Base-by-base conservation (phyloP, 2,329 filamentous ascomycete genomes). In the Neofusicoccum laricinum region DNA sequence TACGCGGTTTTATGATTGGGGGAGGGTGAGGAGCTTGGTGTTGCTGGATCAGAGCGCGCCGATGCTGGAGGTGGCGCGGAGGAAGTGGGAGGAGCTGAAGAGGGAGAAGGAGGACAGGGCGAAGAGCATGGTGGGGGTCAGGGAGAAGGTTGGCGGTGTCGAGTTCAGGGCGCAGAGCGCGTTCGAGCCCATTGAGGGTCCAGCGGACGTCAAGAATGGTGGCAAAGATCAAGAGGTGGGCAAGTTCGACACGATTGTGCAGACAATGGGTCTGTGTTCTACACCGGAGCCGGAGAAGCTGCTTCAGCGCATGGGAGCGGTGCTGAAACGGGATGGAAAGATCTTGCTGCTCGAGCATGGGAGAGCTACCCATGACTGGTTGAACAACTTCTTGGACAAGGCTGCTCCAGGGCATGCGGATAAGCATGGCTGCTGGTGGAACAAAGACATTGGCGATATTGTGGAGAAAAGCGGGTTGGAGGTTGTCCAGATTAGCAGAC, bases 211-310 rank as follows among this genome's bases (percentile, higher is more conserved):
- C 10, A 62, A 51, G 15, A 3, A 32, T 1, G 11, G 21, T n/a
- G 19, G 15, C 2, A 43, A 41, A 7, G 50, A 14, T 8, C 51
- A 43, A 12, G 61, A 43, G 43, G 34, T 8, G 32, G 63, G 45
- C 15, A 41, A 51, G 21, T 84, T 81, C 69, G 80, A 82, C 63
- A 82, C 80, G 1, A 79, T 84, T 43, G 71, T 84, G 50, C 81
- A 84, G 70, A 82, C 81, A 2, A 82, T 83, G 80, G 81, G 81
- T 5, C 71, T 84, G 7, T 84, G 81, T 72, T 82, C 79, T 40
- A 83, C 80, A 30, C 71, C 77, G 6, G 73, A 78, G 55, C 81
- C 81, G 2, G 76, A 76, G 38, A 72, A 73, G 64, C 71, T 83
- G 49, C 71, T 84, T 25, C 72, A 72, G 67, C 82, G 80, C 66